Conservation (phyloP, 2,329 filamentous ascomycete species). For the Fusarium sarcochroum region DNA sequence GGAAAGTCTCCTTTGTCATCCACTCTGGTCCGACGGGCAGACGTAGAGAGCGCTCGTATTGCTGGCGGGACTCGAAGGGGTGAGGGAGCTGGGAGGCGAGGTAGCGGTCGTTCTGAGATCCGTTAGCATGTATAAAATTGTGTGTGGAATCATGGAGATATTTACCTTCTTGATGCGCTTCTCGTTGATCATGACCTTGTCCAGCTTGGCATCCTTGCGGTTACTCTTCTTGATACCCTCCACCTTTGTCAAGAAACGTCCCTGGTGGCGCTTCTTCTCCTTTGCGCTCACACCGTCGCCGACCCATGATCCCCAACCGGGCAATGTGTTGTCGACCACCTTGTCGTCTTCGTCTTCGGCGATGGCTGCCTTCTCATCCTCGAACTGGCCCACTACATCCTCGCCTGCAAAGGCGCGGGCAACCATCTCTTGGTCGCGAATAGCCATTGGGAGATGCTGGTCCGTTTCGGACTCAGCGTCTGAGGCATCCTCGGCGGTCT, state of each 20-base stretch:
- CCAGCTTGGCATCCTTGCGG: slow-evolving; percentile 85
- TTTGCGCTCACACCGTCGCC: slow-evolving; percentile 84
- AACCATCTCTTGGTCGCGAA: slow-evolving; percentile 77
- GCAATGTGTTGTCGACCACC: slow-evolving; percentile 85
- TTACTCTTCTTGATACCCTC: slow-evolving; percentile 82
- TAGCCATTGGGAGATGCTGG: slow-evolving; percentile 68
- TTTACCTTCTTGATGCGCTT: slow-evolving; percentile 87
- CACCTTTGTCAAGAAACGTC: slow-evolving; percentile 73
- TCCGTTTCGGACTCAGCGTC: slow-evolving; percentile 62
- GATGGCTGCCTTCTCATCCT: slow-evolving; percentile 80
- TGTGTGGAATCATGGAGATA: not conserved
- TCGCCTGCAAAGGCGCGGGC: slow-evolving; percentile 90
- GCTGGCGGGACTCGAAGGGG: slow-evolving; percentile 86
- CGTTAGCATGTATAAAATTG: slow-evolving; percentile 3
- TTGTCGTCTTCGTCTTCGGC: slow-evolving; percentile 86
- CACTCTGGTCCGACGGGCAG: slow-evolving; percentile 94
- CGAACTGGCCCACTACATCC: slow-evolving; percentile 85
- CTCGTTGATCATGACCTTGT: slow-evolving; percentile 92
- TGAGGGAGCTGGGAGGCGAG: slow-evolving; percentile 87
- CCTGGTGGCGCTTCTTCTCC: slow-evolving; percentile 74
- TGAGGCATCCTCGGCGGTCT: slow-evolving; percentile 47
- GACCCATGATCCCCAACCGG: slow-evolving; percentile 94
- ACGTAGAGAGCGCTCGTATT: slow-evolving; percentile 91
- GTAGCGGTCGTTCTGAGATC: slow-evolving; percentile 82
- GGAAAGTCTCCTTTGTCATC: slow-evolving; percentile 96